Evolutionary conservation across 257 asterid genomes (phyloP).

Genomic region (Asclepias syriaca): DNA sequence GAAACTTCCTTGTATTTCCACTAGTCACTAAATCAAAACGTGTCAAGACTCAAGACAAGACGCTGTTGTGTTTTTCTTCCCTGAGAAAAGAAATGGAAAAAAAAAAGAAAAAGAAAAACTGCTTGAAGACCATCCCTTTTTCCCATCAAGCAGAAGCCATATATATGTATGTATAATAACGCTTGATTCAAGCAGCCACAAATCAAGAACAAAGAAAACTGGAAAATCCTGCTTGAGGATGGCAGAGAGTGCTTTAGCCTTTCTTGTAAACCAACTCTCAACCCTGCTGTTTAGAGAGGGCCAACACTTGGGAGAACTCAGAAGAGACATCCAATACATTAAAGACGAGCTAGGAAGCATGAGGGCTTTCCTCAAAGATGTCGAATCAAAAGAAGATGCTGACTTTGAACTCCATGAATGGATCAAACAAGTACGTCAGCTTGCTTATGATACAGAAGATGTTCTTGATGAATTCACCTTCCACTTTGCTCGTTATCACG

Average conservation of each 20-base stretch:
- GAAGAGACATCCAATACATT: not conserved
- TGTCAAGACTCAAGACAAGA: too few relatives aligned
- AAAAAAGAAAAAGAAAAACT: too few relatives aligned
- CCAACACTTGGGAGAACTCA: conserved; percentile 2
- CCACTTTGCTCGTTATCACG: not conserved
- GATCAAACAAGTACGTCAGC: conserved; percentile 21
- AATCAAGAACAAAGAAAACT: too few relatives aligned
- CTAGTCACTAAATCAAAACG: too few relatives aligned
- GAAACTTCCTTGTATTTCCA: too few relatives aligned
- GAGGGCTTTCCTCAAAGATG: conserved; percentile 16
- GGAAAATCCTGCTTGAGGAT: not conserved
- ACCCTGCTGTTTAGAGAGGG: not conserved
- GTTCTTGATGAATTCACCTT: conserved; percentile 12
- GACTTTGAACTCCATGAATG: conserved; percentile 9
- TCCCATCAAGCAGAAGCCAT: too few relatives aligned
- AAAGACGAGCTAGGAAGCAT: conserved; percentile 15
- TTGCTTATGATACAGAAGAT: conserved; percentile 23
- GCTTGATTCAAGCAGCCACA: too few relatives aligned
- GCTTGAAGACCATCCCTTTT: too few relatives aligned
- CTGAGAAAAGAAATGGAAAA: too few relatives aligned
- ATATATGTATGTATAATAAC: too few relatives aligned
- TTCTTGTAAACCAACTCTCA: not conserved
- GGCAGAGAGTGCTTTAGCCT: not conserved
- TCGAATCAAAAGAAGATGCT: not conserved
- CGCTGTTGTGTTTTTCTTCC: too few relatives aligned